A percentile compares a stretch with the other conserved stretches of the same genome.
phyloP scores from a whole-genome alignment of 2,329 filamentous ascomycete species.

The Xylariaceae sp. region DNA sequence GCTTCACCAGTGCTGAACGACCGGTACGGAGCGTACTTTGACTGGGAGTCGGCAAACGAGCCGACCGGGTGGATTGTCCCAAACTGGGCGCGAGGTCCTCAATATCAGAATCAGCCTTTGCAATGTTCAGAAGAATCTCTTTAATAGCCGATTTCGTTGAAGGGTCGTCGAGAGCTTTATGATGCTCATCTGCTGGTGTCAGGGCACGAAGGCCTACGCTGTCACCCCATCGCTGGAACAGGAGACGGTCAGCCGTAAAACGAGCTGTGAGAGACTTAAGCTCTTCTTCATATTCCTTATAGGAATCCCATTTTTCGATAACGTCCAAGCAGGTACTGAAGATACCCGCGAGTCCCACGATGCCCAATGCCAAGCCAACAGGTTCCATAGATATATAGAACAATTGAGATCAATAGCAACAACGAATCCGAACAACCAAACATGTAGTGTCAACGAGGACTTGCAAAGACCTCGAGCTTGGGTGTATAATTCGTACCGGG shows the following conservation, averaged over 20 bases:
- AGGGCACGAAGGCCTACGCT: slow-evolving; percentile 1
- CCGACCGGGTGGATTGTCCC: too few relatives aligned
- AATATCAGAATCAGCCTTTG: too few relatives aligned
- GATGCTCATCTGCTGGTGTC: not conserved
- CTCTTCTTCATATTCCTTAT: slow-evolving; percentile 4
- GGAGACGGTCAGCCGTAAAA: not conserved
- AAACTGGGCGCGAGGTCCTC: slow-evolving; percentile 1
- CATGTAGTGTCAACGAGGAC: too few relatives aligned
- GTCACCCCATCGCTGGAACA: slow-evolving; percentile 9
- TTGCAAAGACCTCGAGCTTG: too few relatives aligned
- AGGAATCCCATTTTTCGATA: slow-evolving; percentile 5
- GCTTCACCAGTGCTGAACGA: not conserved
- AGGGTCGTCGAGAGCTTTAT: slow-evolving; percentile 5
- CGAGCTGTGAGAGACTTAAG: not conserved
- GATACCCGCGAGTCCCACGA: slow-evolving; percentile 3
- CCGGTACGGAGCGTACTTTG: not conserved
- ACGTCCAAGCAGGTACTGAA: slow-evolving; percentile 11
- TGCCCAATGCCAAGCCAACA: slow-evolving; percentile 2
- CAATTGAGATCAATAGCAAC: too few relatives aligned
- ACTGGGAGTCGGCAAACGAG: not conserved
- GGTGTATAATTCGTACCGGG: too few relatives aligned
- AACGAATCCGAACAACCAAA: too few relatives aligned
- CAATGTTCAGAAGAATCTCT: not conserved
- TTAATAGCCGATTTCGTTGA: not conserved
- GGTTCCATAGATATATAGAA: slow-evolving; percentile 6